These are phyloP conservation scores for Puccinellia tenuiflora DNA, from an alignment of 176 grass and related monocot species.

Conservation along the genomic window DNA sequence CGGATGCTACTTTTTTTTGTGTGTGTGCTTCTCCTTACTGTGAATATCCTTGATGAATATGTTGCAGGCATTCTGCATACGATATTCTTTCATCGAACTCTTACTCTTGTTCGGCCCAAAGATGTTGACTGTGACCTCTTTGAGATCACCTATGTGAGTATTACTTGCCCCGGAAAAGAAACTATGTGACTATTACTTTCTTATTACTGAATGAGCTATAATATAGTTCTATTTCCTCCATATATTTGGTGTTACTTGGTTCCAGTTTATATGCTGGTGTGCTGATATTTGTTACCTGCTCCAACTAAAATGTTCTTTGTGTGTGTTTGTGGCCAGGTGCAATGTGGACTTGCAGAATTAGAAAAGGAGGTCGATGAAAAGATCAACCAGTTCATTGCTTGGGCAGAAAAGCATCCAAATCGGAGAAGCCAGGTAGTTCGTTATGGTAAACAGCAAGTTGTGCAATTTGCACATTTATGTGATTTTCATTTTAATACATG, in stretches of 20 bases:
- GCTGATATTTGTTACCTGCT: not conserved
- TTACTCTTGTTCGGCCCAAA: constrained; percentile 86
- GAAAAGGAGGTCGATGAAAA: constrained; percentile 97
- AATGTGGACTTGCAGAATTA: constrained; percentile 84
- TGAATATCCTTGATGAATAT: not conserved
- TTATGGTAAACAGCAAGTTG: not conserved
- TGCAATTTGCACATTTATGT: not conserved
- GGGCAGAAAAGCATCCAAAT: constrained; percentile 94
- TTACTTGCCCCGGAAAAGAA: not conserved
- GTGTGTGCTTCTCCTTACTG: not conserved
- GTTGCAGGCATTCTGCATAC: constrained; percentile 80
- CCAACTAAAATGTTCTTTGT: not conserved
- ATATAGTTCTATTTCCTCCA: not conserved
- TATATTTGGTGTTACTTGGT: not conserved
- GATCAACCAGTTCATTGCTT: constrained; percentile 61
- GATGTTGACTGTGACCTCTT: constrained; percentile 80
- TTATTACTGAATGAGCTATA: not conserved
- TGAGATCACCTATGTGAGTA: constrained; percentile 73
- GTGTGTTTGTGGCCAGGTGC: constrained; percentile 46
- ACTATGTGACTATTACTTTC: constrained; percentile 30
- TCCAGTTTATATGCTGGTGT: not conserved
- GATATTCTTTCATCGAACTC: constrained; percentile 88
- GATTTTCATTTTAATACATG: constrained; percentile 13
- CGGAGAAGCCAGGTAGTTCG: constrained; percentile 59
- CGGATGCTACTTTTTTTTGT: not conserved